Evolutionary conservation across 148 eudicot species (phyloP), one percentile per base, ranked within the genome.

Genomic region (Rhododendron ferrugineum): DNA sequence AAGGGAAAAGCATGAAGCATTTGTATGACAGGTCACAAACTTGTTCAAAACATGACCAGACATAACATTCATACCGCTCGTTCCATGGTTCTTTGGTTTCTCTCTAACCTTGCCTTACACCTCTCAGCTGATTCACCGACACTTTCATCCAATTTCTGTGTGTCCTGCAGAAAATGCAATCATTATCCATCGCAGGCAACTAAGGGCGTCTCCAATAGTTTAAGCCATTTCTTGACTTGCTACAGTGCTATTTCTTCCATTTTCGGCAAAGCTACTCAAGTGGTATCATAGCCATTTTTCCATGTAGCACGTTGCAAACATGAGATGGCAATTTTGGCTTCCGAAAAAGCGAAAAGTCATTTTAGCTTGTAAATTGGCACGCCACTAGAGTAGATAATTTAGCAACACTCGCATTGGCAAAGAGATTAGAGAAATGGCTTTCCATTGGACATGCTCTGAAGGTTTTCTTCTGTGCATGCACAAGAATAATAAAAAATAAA

Each of bases 101-200:
- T 95, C 92, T 95, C 99, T 80, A 92, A 87, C 82, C 89, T 94
- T 66, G 98, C 95, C 91, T 95, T 95, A 32, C 89, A 89, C 89
- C 99, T 92, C 90, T 92, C 92, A 80, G 92, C 89, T 73, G 96
- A 92, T 91, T 95, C 99, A 74, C 84, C 83, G 87, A 80, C 86
- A 15, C 64, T 83, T 85, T 87, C 95, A 84, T 90, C 89, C 78
- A 62, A 36, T 85, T 84, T 90, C 70, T 93, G 94, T 83, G 91
- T 60, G 86, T 93, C 98, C 97, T 94, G 96, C 78, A 85, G 32
- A 44, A 82, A 77, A 78, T 77, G 62, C 22, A 52, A 40, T 50
- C 28, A 16, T 74, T 60, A 87, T 78, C 77, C 52, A 22, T 47
- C 1, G 34, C 62, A 76, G 62, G 26, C 62, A 46, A 66, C 26